Percentiles rank a stretch among this genome's conserved stretches.
Conservation (phyloP, 2,329 filamentous ascomycete species). For the Talaromyces rugulosus region DNA sequence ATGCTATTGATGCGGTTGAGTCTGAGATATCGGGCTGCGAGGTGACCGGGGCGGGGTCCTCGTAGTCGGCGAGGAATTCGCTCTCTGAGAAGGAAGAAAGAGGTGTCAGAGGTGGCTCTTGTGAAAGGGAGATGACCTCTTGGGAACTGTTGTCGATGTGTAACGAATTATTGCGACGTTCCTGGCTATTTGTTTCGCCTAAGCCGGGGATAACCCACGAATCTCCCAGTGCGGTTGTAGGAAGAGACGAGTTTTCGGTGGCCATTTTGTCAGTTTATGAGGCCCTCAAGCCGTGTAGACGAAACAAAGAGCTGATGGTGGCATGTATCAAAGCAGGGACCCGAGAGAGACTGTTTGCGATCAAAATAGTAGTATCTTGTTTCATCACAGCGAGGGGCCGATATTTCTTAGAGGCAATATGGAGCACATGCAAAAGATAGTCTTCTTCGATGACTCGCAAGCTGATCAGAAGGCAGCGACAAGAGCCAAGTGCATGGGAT, state of each 20-base stretch:
- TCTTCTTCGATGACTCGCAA: neutral
- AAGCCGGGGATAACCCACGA: constrained; percentile 34
- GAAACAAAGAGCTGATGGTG: neutral
- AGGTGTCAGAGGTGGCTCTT: neutral
- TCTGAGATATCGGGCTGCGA: constrained; percentile 14
- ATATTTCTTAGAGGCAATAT: neutral
- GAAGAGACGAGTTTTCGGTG: neutral
- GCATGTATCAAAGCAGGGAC: neutral
- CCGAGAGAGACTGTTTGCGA: neutral
- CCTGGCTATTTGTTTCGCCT: neutral
- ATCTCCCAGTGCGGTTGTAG: constrained; percentile 25
- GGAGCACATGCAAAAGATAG: neutral
- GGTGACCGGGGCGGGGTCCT: neutral
- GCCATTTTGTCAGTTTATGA: neutral
- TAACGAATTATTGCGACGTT: neutral
- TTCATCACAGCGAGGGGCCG: neutral
- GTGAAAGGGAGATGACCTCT: neutral
- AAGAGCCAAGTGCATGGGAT: neutral
- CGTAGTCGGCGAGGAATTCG: constrained; percentile 7
- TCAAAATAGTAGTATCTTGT: neutral
- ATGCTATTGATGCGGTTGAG: constrained; percentile 22
- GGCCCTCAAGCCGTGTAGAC: neutral
- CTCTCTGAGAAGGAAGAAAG: constrained; percentile 9
- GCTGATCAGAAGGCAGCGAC: neutral
- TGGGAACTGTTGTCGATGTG: neutral